Base-by-base conservation (phyloP, 2,329 filamentous ascomycete species). In the Pyrenophora graminea region DNA sequence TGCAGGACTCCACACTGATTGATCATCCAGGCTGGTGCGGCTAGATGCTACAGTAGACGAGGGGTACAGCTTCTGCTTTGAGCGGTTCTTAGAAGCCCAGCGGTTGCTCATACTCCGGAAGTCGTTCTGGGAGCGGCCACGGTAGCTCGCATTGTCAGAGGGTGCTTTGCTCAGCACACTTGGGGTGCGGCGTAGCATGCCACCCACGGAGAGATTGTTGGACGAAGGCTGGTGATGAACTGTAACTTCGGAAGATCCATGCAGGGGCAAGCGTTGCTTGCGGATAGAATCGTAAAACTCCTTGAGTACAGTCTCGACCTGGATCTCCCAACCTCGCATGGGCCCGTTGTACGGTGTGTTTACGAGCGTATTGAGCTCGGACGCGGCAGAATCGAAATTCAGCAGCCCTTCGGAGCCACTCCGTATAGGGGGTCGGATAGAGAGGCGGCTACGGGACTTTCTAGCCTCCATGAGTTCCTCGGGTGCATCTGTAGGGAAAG, bases 111-210 rank as follows among this genome's bases (percentile, higher is more conserved):
- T 78, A 41, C 81, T 79, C 56, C 84, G 77, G 66, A 82, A 78
- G 61, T 95, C 89, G 21, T 83, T 76, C 39, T 70, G 70, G 10
- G 85, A 81, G 39, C 90, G 82, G n/a, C 89, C 90, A 45, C 91
- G 85, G 51, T 87, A 89, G 48, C 82, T 81, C 51, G 85, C 83
- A 46, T 84, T 85, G 62, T 97, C 94, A 0, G 94, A 97, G 1
- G 91, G 91, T 25, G 91, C 86, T 74, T 96, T 97, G 79, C 92
- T 97, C 53, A 97, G 80, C 5, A 94, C 90, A 67, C 92, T 97
- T 1, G 93, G 93, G 36, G 85, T 91, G 39, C 94, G 87, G 69
- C 91, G 91, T 38, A 97, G 80, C 77, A 90, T 85, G 50, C 82
- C 82, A 25, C 75, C 75, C 10, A 92, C 88, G 2, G 91, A 87